Evolutionary conservation across 495 filamentous ascomycete species (phyloP).

Genomic region (Penicillium pancosmium): DNA sequence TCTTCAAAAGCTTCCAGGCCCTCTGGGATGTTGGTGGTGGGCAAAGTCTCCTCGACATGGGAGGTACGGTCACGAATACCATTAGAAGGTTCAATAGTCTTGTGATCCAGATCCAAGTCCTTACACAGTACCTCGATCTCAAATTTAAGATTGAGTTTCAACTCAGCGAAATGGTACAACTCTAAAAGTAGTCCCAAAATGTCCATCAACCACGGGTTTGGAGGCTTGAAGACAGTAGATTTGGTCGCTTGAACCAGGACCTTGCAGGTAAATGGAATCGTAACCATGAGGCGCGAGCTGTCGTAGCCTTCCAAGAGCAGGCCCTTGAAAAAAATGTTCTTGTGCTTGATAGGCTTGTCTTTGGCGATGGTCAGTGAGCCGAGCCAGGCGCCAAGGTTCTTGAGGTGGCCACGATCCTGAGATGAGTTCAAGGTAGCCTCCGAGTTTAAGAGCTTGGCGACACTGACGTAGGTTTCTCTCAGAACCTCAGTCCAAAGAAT

Average conservation of each 20-base stretch:
- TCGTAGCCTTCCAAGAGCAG: slow-evolving; percentile 90
- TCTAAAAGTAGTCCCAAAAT: slow-evolving; percentile 85
- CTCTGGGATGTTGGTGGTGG: slow-evolving; percentile 61
- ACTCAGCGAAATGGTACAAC: slow-evolving; percentile 86
- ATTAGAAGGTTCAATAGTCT: slow-evolving; percentile 78
- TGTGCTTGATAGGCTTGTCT: slow-evolving; percentile 94
- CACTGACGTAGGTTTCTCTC: slow-evolving; percentile 88
- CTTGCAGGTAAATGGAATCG: slow-evolving; percentile 97
- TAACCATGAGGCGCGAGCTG: slow-evolving; percentile 83
- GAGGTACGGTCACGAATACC: slow-evolving; percentile 73
- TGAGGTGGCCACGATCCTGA: slow-evolving; percentile 82
- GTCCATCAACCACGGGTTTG: slow-evolving; percentile 97
- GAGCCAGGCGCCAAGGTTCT: slow-evolving; percentile 90
- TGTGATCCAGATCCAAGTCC: slow-evolving; percentile 84
- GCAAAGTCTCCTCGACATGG: slow-evolving; percentile 60
- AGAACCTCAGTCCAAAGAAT: slow-evolving; percentile 84
- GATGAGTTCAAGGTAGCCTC: slow-evolving; percentile 78
- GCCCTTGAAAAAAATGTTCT: slow-evolving; percentile 95
- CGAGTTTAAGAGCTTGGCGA: slow-evolving; percentile 83
- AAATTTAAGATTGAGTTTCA: slow-evolving; percentile 95
- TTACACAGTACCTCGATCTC: slow-evolving; percentile 98
- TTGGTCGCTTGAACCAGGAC: slow-evolving; percentile 80
- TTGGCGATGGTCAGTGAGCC: slow-evolving; percentile 91
- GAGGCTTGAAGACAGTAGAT: slow-evolving; percentile 88
- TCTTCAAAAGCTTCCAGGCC: slow-evolving; percentile 78